Base-by-base conservation (phyloP, 2,329 filamentous ascomycete genomes). In the Cryphonectria nitschkei region DNA sequence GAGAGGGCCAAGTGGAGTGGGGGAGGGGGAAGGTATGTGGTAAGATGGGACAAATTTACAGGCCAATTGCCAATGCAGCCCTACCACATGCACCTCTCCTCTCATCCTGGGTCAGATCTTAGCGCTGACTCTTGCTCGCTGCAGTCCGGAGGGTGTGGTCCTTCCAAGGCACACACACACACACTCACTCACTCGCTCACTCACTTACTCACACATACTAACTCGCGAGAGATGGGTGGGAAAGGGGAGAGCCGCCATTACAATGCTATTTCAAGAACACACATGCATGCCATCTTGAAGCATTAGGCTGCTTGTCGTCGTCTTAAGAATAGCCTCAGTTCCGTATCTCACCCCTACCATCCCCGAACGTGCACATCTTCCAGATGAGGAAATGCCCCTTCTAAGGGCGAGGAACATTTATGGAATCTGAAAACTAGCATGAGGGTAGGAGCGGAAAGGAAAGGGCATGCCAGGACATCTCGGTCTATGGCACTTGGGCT, bases 61-160 rank as follows among this genome's bases (percentile, higher is more conserved):
- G 32, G 19, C 58, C 34, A 39, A 39, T 39, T 13, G 58, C 58
- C 58, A 61, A 39, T 39, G 32, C 58, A 61, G 58, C 58, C 58
- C 58, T 61, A 61, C 46, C 46, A n/a, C 46, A 50, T 61, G 58
- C 58, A 39, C 32, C 58, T 39, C 39, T 64, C 32, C 32, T 26
- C 58, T 62, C 34, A 62, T 6, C n/a, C 60, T 64, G 37, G 26
- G 61, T 64, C 61, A 64, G 61, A 64, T 43, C 37, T 64, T 65
- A 50, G 63, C 5, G 63, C 63, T 65, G 63, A 65, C 63, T 22
- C 34, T 50, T 32, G 39, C 39, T 39, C 34, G 11, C 58, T 61
- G 58, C 58, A n/a, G 19, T 39, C 19, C 9, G 19, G 34, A 46
- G 56, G 16, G 29, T 60, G 58, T n/a, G 32, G 14, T 37, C 32